Evolutionary conservation across 2,329 filamentous ascomycete genomes (phyloP).

Genomic region (Boeremia exigua): DNA sequence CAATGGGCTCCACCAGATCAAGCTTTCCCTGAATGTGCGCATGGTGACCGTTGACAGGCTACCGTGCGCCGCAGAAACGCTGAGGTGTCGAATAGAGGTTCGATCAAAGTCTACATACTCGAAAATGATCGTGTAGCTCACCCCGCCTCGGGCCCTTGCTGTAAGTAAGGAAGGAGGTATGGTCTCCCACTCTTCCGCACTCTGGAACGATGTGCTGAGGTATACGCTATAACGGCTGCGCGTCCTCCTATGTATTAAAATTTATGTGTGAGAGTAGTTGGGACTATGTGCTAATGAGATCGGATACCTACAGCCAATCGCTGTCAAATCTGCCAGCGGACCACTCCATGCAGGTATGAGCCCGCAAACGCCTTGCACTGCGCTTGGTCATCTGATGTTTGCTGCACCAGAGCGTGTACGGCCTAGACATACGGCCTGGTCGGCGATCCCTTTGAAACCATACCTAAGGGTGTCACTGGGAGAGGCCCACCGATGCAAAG

Average conservation of each 20-base stretch:
- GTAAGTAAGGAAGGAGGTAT: no score
- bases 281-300: not conserved
- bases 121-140: not conserved
- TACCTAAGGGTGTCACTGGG: not conserved
- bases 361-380: slow-evolving; percentile 3
- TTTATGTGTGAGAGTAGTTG: not conserved
- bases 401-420: not conserved
- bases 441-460: slow-evolving; percentile 2
- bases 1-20: not conserved
- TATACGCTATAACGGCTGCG: no score
- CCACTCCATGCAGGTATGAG: not conserved
- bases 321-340: not conserved
- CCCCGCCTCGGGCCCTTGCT: not conserved
- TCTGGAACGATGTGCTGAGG: no score
- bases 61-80: not conserved
- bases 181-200: no score
- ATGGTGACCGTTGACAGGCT: not conserved
- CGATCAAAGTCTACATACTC: not conserved
- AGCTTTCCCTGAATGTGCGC: slow-evolving; percentile 5
- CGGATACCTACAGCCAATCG: not conserved
- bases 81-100: no score
- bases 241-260: not conserved
- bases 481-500: not conserved
- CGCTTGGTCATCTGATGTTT: not conserved
- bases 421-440: not conserved